Conservation (phyloP, 2,329 filamentous ascomycete genomes). For the Phaeomoniella chlamydospora region DNA sequence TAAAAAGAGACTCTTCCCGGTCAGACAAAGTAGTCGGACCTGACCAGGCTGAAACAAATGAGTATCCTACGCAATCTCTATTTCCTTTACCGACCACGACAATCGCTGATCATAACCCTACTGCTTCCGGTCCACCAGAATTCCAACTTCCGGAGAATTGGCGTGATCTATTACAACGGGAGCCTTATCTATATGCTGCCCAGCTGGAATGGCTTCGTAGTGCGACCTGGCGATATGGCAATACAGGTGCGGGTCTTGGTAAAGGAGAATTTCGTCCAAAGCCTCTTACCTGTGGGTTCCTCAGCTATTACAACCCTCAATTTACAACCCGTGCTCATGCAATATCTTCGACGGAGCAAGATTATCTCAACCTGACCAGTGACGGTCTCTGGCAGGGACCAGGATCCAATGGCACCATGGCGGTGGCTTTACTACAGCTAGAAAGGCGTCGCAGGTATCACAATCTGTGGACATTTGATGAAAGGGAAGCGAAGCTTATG, state of each 20-base stretch:
- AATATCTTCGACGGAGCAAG: conserved; percentile 18
- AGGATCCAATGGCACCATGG: conserved; percentile 11
- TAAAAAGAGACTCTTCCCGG: conserved; percentile 1
- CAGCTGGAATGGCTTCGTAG: conserved; percentile 31
- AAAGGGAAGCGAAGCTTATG: conserved; percentile 20
- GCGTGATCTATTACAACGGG: conserved; percentile 14
- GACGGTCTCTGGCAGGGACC: conserved; percentile 24
- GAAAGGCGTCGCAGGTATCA: conserved; percentile 23
- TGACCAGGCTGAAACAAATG: conserved; percentile 9
- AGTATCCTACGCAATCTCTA: not conserved
- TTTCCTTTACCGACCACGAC: conserved; percentile 22
- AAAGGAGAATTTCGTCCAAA: conserved; percentile 27
- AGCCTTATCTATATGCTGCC: conserved; percentile 26
- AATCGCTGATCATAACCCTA: conserved; percentile 20
- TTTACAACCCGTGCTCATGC: conserved; percentile 17
- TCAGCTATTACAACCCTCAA: conserved; percentile 30
- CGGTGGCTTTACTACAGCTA: conserved; percentile 17
- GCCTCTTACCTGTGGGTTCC: conserved; percentile 25
- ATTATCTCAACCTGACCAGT: conserved; percentile 25
- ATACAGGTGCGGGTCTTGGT: conserved; percentile 21
- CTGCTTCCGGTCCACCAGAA: conserved; percentile 15
- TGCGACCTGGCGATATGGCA: conserved; percentile 28
- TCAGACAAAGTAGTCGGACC: conserved; percentile 3
- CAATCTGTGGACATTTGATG: conserved; percentile 17
- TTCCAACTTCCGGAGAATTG: conserved; percentile 24